Evolutionary conservation across 2,329 filamentous ascomycete species (phyloP), one percentile per base, ranked within the genome.

Genomic region (Capronia coronata): DNA sequence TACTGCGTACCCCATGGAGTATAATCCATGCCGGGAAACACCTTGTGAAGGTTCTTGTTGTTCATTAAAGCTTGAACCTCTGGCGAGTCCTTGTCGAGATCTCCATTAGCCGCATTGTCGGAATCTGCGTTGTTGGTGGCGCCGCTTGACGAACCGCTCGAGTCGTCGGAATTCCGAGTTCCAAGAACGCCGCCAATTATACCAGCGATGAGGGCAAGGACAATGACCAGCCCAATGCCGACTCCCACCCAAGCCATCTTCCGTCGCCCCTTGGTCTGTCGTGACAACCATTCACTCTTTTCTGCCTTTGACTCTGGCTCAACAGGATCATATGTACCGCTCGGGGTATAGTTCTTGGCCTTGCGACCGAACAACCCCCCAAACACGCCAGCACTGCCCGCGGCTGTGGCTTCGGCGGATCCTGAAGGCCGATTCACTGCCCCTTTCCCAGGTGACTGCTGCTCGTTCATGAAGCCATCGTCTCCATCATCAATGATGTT

Each of bases 11-110:
- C 89, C 66, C 93, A 78, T 0, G 91, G 89, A 0, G 91, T 97
- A 66, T 97, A 97, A 68, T 96, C 91, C 70, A 97, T 87, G 21
- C 89, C 91, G 0, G 89, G 87, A 66, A 97, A 97, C 1, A 97
- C 88, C 67, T 88, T 94, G 75, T 95, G 88, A 19, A 97, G 75
- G 56, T 89, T 71, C 0, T 75, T 65, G 67, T 95, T 95, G 71
- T 86, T 83, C 73, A 96, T 75, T 11, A 97, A 74, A 2, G 75
- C 74, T 71, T 94, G 77, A 69, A 96, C 94, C 68, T 94, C 86
- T 1, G 70, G 59, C 7, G 87, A 94, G 66, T 91, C 72, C 65
- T 83, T 82, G 66, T 75, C 70, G 5, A 95, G 77, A 56, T 91
- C 86, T 35, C 84, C 82, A 59, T 86, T 86, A 48, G 73, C 67